Conservation (phyloP, 1,284 basidiomycete species). For the Phlebopus sp. region DNA sequence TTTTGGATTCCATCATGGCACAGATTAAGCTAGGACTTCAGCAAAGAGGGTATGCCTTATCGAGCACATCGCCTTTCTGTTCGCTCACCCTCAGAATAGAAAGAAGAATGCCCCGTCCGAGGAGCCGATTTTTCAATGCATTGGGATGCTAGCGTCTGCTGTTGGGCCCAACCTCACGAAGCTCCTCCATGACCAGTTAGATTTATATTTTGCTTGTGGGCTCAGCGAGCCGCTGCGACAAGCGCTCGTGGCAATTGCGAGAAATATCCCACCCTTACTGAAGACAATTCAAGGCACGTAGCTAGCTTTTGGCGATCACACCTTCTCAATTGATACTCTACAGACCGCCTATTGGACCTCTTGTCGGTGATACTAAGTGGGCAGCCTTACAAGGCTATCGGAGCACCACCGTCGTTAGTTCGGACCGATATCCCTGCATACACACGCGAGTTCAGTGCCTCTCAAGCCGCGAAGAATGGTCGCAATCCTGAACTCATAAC, state of each 20-base stretch:
- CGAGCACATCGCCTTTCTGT: slow-evolving; percentile 4
- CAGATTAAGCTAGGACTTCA: slow-evolving; percentile 90
- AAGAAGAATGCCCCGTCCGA: slow-evolving; percentile 94
- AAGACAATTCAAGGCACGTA: slow-evolving; percentile 85
- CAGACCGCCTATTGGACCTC: slow-evolving; percentile 85
- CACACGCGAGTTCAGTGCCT: slow-evolving; percentile 55
- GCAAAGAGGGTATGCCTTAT: slow-evolving; percentile 67
- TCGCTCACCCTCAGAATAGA: slow-evolving; percentile 40
- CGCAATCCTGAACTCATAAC: slow-evolving; percentile 78
- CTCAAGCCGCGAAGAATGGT: slow-evolving; percentile 51
- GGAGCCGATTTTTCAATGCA: slow-evolving; percentile 96
- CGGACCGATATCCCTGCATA: slow-evolving; percentile 51
- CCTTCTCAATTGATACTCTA: slow-evolving; percentile 9
- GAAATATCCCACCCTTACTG: slow-evolving; percentile 87
- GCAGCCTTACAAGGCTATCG: slow-evolving; percentile 82
- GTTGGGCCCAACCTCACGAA: slow-evolving; percentile 97
- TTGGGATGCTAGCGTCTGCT: slow-evolving; percentile 93
- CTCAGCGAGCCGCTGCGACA: slow-evolving; percentile 87
- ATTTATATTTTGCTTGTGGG: slow-evolving; percentile 95
- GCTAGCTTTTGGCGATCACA: slow-evolving; percentile 9
- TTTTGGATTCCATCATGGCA: slow-evolving; percentile 89
- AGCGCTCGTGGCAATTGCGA: slow-evolving; percentile 85
- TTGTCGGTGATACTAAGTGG: slow-evolving; percentile 80
- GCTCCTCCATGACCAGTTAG: slow-evolving; percentile 93
- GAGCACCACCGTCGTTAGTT: slow-evolving; percentile 63